Base-by-base conservation (phyloP, 108 stramenopile species). In the Skeletonema tropicum region DNA sequence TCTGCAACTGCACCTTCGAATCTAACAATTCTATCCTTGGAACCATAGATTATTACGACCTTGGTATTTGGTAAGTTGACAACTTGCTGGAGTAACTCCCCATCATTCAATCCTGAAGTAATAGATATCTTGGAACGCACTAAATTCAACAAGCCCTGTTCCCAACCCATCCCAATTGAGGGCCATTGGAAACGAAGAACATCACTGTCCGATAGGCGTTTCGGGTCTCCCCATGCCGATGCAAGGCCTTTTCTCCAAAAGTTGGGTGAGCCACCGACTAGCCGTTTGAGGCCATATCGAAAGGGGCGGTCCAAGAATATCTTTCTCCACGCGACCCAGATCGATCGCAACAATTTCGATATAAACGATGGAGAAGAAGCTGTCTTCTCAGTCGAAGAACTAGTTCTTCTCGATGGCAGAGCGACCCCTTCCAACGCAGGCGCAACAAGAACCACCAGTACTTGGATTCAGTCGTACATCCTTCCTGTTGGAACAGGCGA, bases 131-230 rank as follows among this genome's bases (percentile, higher is more conserved):
- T 79, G 10, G 86, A 79, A 32, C 76, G 57, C 10, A 87, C 57
- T 76, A 94, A 94, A 35, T 60, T 57, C n/a, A 94, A 26, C 12
- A 94, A 17, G 2, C 93, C 93, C 35, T 66, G 35, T 66, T 94
- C 93, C 93, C 93, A 94, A 32, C 89, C 91, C 63, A 70, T 73
- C 5, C 89, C 90, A 74, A 94, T 89, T 10, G 93, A 83, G 5
- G 91, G 93, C 93, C 93, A 94, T 57, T 88, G 81, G 68, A 90
- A 94, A 32, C 91, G 85, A 19, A 94, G 68, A 12, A 86, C 90
- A 69, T 92, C 90, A 49, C 79, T 82, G 31, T 94, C 87, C 25
- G 71, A 73, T 5, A 93, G 60, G n/a, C 60, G 55, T 11, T 41
- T 39, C 6, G 84, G 76, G 66, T 92, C 81, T 36, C 90, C 93